Conservation (phyloP, 2,329 filamentous ascomycete genomes). For the Davidsoniella neocaledoniae region DNA sequence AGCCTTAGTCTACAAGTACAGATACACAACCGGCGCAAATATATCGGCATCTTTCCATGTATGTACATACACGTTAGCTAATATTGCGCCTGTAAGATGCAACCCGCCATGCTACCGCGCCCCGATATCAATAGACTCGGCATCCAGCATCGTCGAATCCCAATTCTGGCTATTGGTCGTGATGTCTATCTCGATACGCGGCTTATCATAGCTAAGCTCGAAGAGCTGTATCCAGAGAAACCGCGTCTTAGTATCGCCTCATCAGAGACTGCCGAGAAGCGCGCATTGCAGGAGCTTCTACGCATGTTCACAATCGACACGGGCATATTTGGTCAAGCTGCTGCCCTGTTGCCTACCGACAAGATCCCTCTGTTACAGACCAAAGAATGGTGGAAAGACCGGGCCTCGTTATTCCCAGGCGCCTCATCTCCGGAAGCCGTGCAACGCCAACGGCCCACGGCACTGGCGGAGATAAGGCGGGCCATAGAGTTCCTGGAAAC, state of each 20-base stretch:
- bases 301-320: conserved; percentile 38
- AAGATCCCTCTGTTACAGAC: conserved; percentile 35
- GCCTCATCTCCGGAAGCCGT: conserved; percentile 16
- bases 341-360: conserved; percentile 38
- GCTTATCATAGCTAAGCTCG: conserved; percentile 49
- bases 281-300: conserved; percentile 27
- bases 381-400: conserved; percentile 42
- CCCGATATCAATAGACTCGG: conserved; percentile 45
- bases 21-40: neutral
- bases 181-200: conserved; percentile 55
- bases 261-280: conserved; percentile 21
- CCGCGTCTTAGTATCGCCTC: conserved; percentile 22
- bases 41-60: neutral
- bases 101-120: conserved; percentile 49
- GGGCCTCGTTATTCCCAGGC: conserved; percentile 22
- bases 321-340: conserved; percentile 36
- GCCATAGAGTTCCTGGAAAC: conserved; percentile 43
- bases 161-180: conserved; percentile 46
- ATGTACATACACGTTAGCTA: neutral
- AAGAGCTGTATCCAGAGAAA: conserved; percentile 33
- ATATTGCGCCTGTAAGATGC: conserved; percentile 28
- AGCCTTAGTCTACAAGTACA: neutral
- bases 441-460: conserved; percentile 29
- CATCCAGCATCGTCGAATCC: conserved; percentile 52
- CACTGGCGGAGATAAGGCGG: conserved; percentile 35